Evolutionary conservation across 257 asterid species (phyloP).

Genomic region (Henckelia pumila): DNA sequence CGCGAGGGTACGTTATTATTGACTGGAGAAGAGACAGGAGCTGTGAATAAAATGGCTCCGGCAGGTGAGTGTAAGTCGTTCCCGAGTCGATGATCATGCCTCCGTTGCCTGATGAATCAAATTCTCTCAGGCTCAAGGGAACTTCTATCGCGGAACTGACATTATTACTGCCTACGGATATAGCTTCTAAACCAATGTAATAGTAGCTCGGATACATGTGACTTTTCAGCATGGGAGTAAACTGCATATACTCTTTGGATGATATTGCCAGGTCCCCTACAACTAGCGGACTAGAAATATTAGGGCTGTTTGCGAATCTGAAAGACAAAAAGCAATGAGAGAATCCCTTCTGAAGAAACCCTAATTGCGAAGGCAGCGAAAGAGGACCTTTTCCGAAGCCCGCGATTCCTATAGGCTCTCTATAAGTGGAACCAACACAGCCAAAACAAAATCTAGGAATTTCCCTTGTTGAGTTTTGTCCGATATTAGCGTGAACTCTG

Average conservation of each 20-base stretch:
- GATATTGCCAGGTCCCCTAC: slow-evolving; percentile 63
- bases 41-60: slow-evolving; percentile 48
- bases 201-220: slow-evolving; percentile 61
- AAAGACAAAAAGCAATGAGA: slow-evolving; percentile 78
- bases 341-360: slow-evolving; percentile 62
- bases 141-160: slow-evolving; percentile 24
- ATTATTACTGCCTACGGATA: slow-evolving; percentile 41
- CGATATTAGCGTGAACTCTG: slow-evolving; percentile 40
- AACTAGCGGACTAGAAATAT: slow-evolving; percentile 61
- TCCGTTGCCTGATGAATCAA: slow-evolving; percentile 59
- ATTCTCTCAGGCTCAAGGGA: slow-evolving; percentile 46
- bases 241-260: slow-evolving; percentile 54
- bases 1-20: slow-evolving; percentile 43
- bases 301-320: slow-evolving; percentile 65
- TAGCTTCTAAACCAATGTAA: slow-evolving; percentile 58
- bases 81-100: slow-evolving; percentile 80
- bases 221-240: slow-evolving; percentile 63
- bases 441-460: slow-evolving; percentile 54
- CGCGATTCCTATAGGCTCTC: slow-evolving; percentile 67
- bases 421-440: slow-evolving; percentile 55
- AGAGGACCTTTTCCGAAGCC: slow-evolving; percentile 77
- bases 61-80: slow-evolving; percentile 72
- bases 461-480: slow-evolving; percentile 38
- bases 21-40: slow-evolving; percentile 43
- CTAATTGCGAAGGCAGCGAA: slow-evolving; percentile 73